phyloP scores from a whole-genome alignment of 768 basidiomycete species.

The Royoungia palumana region DNA sequence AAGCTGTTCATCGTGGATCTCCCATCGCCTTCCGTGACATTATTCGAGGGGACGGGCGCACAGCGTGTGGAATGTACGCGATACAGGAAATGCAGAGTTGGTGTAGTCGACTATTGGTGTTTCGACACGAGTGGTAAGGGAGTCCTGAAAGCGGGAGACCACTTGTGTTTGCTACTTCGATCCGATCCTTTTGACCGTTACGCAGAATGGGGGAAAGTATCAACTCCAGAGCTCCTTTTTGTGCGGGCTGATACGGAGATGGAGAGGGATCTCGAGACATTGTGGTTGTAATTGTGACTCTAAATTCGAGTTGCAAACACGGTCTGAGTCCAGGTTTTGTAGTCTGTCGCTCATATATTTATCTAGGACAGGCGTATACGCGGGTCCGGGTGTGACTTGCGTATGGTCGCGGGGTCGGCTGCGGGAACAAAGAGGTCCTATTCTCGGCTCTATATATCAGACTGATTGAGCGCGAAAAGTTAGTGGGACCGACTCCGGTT shows the following conservation, averaged over 20 bases:
- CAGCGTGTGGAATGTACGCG: slow-evolving; percentile 10
- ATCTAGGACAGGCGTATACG: no score
- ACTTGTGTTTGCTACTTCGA: slow-evolving; percentile 27
- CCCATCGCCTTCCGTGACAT: slow-evolving; percentile 12
- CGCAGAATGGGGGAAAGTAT: slow-evolving; percentile 25
- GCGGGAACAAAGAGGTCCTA: no score
- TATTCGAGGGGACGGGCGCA: slow-evolving; percentile 17
- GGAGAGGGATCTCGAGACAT: slow-evolving; percentile 6
- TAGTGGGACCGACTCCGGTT: no score
- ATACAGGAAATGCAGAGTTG: slow-evolving; percentile 22
- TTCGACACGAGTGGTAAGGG: slow-evolving; percentile 29
- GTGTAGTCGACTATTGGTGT: slow-evolving; percentile 32
- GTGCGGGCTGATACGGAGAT: slow-evolving; percentile 19
- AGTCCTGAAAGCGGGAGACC: slow-evolving; percentile 21
- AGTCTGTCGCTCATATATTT: no score
- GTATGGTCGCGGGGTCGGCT: no score
- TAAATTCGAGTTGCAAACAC: no score
- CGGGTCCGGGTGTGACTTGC: no score
- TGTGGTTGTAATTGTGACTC: slow-evolving; percentile 22
- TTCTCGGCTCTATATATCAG: no score
- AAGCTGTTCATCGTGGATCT: slow-evolving; percentile 23
- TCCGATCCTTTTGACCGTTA: slow-evolving; percentile 30
- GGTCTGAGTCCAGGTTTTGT: no score
- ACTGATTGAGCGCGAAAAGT: no score
- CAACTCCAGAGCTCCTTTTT: slow-evolving; percentile 28